phyloP scores from a whole-genome alignment of 129 eudicot genomes.

The Centella asiatica region DNA sequence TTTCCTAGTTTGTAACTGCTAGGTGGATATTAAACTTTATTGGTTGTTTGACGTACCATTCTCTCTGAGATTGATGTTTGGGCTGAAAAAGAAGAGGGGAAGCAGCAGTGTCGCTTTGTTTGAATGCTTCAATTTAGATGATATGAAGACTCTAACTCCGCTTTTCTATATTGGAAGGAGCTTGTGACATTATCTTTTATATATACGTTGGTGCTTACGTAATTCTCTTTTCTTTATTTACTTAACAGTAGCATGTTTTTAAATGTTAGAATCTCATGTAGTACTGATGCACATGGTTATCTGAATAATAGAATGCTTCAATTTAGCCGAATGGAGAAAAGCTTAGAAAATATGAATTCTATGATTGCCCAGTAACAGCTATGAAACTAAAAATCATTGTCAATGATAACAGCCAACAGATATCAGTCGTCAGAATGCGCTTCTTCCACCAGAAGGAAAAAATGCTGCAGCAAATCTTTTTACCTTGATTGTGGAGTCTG shows the following conservation, averaged over 20 bases:
- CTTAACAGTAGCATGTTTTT: not conserved
- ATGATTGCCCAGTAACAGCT: slow-evolving; percentile 8
- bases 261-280: not conserved
- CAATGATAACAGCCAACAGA: slow-evolving; percentile 46
- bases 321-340: no score
- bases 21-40: no score
- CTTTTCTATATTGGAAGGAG: no score
- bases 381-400: not conserved
- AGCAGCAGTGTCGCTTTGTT: no score
- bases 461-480: slow-evolving; percentile 80
- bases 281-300: slow-evolving; percentile 3
- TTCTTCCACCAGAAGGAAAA: slow-evolving; percentile 75
- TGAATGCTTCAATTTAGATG: no score
- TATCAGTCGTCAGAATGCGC: slow-evolving; percentile 29
- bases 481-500: slow-evolving; percentile 77
- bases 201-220: no score
- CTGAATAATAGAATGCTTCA: not conserved
- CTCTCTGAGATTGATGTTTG: no score
- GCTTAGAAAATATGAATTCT: slow-evolving; percentile 8
- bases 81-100: no score
- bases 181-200: no score
- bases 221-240: not conserved
- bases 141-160: no score
- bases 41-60: no score
- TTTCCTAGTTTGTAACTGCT: no score